These are phyloP conservation scores for Nemania serpens DNA, from an alignment of 2,329 filamentous ascomycete genomes.

Conservation along the genomic window DNA sequence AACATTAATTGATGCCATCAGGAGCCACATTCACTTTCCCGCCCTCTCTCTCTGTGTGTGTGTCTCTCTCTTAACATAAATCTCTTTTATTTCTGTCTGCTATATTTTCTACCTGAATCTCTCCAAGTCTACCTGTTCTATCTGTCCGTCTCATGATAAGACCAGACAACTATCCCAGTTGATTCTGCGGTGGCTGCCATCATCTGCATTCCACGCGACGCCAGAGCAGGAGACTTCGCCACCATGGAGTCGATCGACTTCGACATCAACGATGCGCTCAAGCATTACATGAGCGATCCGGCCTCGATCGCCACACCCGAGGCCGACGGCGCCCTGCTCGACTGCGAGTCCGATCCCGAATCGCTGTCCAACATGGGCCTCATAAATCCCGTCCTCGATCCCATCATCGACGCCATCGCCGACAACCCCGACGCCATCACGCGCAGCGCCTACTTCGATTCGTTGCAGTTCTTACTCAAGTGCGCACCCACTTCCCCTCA, in stretches of 20 bases:
- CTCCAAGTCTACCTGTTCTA: too few relatives aligned
- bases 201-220: too few relatives aligned
- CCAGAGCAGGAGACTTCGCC: constrained; percentile 16
- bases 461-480: constrained; percentile 95
- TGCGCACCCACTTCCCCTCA: constrained; percentile 67
- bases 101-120: too few relatives aligned
- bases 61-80: too few relatives aligned
- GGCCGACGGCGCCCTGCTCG: constrained; percentile 79
- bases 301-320: constrained; percentile 81
- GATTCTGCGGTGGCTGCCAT: too few relatives aligned
- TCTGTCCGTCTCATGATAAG: too few relatives aligned
- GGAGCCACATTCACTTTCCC: too few relatives aligned
- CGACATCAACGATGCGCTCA: constrained; percentile 95
- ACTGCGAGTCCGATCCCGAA: constrained; percentile 92
- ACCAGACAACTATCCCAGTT: too few relatives aligned
- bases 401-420: constrained; percentile 89
- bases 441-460: constrained; percentile 81
- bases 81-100: too few relatives aligned
- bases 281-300: constrained; percentile 95
- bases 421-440: constrained; percentile 89
- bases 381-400: constrained; percentile 85
- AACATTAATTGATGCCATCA: too few relatives aligned
- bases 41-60: too few relatives aligned
- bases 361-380: constrained; percentile 71
- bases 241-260: constrained; percentile 80